Base-by-base conservation (phyloP, 2,329 filamentous ascomycete genomes). In the Aureobasidium pullulans region DNA sequence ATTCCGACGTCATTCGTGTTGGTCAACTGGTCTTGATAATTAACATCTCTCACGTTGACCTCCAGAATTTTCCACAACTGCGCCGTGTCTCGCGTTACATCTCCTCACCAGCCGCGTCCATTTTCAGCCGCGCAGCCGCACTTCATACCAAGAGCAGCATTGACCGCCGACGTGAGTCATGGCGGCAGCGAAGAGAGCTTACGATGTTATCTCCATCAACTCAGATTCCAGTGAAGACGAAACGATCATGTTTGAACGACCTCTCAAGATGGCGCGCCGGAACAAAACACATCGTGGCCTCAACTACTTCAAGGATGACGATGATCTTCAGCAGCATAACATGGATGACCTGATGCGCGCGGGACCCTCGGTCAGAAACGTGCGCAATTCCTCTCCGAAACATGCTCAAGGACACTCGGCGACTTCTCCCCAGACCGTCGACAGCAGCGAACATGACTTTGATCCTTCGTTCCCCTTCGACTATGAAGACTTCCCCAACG, bases 201-300 rank as follows among this genome's bases (percentile, higher is more conserved):
- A 53, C 37, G 49, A 53, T 53, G 49, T 53, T 23, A 53, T 53
- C 49, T 53, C 49, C 23, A 53, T 53, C 28, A 13, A 39, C 9
- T 53, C 49, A 13, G 37, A 53, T 23, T 42, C 15, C 7, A 42
- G 49, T 53, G 49, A 53, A 15, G 49, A 53, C 4, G 37, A 53
- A 7, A 9, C 7, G 37, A 28, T 2, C 15, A 39, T 8, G 31
- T n/a, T 32, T 16, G 49, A 15, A 19, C 49, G 49, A 34, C 49
- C 49, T 32, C 37, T 28, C 36, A 53, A 53, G 49, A 42, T 31
- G n/a, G 28, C 49, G 15, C 49, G 49, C 49, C 15, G n/a, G 6
- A 37, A 39, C 53, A 6, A 37, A 16, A 8, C 7, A 13, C 7
- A 46, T 37, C n/a, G 9, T n/a, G 15, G 19, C 6, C 48, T 32